Evolutionary conservation across 371 early-diverging fungal species (phyloP).

Genomic region (Lichtheimia hyalospora): DNA sequence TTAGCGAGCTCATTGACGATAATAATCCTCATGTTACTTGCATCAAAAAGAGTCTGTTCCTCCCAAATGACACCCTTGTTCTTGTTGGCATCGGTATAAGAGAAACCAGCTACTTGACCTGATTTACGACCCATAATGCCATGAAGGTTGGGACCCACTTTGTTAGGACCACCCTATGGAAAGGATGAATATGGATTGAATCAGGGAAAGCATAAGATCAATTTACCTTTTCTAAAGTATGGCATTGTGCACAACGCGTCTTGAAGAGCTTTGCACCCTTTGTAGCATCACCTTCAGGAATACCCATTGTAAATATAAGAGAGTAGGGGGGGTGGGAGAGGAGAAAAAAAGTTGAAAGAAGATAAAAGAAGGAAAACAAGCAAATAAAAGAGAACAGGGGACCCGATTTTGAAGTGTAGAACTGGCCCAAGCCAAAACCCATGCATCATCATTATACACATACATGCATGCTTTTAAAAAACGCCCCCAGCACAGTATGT

Average conservation of each 20-base stretch:
- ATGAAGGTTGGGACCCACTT: constrained; percentile 96
- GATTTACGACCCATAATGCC: constrained; percentile 91
- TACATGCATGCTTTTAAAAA: too few species aligned
- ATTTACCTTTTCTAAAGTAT: constrained; percentile 81
- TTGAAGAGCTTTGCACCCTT: constrained; percentile 98
- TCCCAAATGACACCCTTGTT: constrained; percentile 86
- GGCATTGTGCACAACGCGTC: constrained; percentile 98
- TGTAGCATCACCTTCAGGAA: constrained; percentile 46
- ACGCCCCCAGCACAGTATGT: too few species aligned
- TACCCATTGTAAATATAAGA: constrained; percentile 17
- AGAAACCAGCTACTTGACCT: constrained; percentile 85
- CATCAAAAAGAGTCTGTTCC: constrained; percentile 82
- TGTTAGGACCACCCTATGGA: constrained; percentile 78
- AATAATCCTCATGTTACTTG: constrained; percentile 4
- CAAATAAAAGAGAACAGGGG: too few species aligned
- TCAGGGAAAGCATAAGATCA: neutral
- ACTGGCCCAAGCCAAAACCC: too few species aligned
- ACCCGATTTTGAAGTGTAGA: too few species aligned
- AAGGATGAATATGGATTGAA: neutral
- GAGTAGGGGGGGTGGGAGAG: constrained; percentile 25
- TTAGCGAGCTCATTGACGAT: neutral
- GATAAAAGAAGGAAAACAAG: neutral
- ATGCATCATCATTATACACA: too few species aligned
- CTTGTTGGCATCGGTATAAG: constrained; percentile 94
- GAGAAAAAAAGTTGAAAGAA: constrained; percentile 12